Percentiles rank a stretch among this genome's conserved stretches.
Evolutionary conservation across 2,329 filamentous ascomycete species (phyloP).

Genomic region (Fusarium metavorans): DNA sequence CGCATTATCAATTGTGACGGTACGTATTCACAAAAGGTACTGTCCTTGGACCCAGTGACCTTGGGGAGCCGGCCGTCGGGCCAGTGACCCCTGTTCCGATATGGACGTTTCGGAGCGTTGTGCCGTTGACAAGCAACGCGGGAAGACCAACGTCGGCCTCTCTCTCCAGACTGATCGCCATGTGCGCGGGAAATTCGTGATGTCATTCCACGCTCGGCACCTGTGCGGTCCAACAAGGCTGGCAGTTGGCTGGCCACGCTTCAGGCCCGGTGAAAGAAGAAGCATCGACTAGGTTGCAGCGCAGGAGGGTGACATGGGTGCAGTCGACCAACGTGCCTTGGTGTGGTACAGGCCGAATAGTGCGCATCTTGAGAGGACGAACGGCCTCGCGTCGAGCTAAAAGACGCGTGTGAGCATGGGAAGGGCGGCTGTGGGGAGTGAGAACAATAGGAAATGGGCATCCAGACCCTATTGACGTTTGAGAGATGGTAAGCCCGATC

Average conservation of each 20-base stretch:
- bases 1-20: slow-evolving; percentile 8
- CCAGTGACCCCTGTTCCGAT: slow-evolving; percentile 23
- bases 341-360: not conserved
- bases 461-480: slow-evolving; percentile 33
- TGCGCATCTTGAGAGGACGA: not conserved
- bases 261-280: not conserved
- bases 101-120: slow-evolving; percentile 19
- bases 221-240: not conserved
- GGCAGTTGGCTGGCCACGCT: not conserved
- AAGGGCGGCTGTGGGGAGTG: slow-evolving; percentile 7
- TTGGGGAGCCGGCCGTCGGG: not conserved
- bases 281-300: not conserved
- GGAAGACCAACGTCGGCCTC: slow-evolving; percentile 13
- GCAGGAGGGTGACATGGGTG: slow-evolving; percentile 11
- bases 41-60: not conserved
- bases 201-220: slow-evolving; percentile 24
- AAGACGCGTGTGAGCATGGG: not conserved
- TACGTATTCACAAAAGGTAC: slow-evolving; percentile 5
- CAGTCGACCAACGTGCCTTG: slow-evolving; percentile 9
- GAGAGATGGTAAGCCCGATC: slow-evolving; percentile 20
- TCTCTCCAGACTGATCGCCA: slow-evolving; percentile 5
- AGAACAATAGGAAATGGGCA: slow-evolving; percentile 19
- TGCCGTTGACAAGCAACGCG: not conserved
- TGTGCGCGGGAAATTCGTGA: slow-evolving; percentile 10
- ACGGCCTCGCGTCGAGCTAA: not conserved